A percentile compares a stretch with the other conserved stretches of the same genome.
Conservation (phyloP, 2,329 filamentous ascomycete genomes). For the Elsinoe australis region DNA sequence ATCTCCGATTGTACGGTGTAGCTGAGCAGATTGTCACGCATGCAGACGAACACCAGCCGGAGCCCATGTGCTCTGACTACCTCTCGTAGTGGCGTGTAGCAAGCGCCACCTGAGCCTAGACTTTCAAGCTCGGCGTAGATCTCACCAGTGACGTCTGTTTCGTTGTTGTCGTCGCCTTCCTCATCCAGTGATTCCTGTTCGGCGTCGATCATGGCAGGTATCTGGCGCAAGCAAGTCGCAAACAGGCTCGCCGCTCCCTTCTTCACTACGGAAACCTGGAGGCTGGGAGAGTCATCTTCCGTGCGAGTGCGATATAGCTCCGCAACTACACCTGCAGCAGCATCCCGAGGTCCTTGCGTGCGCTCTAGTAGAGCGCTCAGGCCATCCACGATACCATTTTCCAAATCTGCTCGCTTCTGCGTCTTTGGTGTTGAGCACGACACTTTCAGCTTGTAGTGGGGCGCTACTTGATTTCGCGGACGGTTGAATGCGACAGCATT, state of each 20-base stretch:
- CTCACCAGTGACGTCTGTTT: constrained; percentile 30
- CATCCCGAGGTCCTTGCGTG: constrained; percentile 24
- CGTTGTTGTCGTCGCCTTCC: constrained; percentile 26
- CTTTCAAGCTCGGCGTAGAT: constrained; percentile 36
- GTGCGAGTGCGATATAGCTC: too few species aligned
- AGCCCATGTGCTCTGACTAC: constrained; percentile 37
- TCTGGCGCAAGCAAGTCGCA: constrained; percentile 33
- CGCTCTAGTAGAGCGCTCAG: constrained; percentile 20
- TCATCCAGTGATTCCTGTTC: constrained; percentile 31
- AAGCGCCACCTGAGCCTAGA: constrained; percentile 30
- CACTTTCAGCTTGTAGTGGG: background rate
- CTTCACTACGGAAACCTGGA: too few species aligned
- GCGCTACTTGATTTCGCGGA: background rate
- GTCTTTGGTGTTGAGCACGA: constrained; percentile 12
- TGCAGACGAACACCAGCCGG: constrained; percentile 31
- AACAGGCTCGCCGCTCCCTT: constrained; percentile 34
- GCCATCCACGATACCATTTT: constrained; percentile 18
- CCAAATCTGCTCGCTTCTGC: constrained; percentile 17
- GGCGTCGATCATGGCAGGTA: constrained; percentile 36
- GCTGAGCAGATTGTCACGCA: constrained; percentile 29
- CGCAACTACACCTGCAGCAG: too few species aligned
- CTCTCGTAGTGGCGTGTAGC: constrained; percentile 35
- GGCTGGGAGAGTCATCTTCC: too few species aligned
- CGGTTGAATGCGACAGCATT: background rate
- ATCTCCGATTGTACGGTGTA: too few species aligned